phyloP scores from a whole-genome alignment of 345 rosid species.

The Passiflora organensis region DNA sequence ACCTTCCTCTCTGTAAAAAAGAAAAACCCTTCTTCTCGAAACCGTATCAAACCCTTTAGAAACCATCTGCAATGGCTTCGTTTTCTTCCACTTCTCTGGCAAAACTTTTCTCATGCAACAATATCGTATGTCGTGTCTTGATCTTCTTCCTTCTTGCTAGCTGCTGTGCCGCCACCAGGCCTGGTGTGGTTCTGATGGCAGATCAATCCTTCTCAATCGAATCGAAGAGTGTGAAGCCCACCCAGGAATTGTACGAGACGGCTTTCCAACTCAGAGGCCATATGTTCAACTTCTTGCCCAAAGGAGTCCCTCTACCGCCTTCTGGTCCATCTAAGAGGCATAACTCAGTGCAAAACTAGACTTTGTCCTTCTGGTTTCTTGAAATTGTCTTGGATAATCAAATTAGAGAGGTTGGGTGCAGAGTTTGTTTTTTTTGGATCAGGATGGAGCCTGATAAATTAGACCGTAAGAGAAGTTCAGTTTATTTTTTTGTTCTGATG shows the following conservation, averaged over 20 bases:
- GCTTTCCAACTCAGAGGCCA: conserved; percentile 35
- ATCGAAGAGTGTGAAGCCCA: too few relatives aligned
- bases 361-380: neutral
- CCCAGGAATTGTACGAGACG: conserved; percentile 26
- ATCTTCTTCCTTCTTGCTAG: conserved; percentile 27
- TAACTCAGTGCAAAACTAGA: conserved; percentile 42
- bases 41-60: neutral
- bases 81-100: conserved; percentile 16
- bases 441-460: neutral
- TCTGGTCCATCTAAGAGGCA: conserved; percentile 83
- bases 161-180: conserved; percentile 33
- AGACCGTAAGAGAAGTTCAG: neutral
- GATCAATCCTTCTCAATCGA: conserved; percentile 4
- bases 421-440: neutral
- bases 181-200: conserved; percentile 16
- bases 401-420: neutral
- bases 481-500: neutral
- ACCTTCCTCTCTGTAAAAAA: neutral
- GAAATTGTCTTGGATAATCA: neutral
- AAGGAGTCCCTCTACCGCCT: conserved; percentile 65
- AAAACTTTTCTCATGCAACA: conserved; percentile 9
- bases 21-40: conserved; percentile 30
- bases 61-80: conserved; percentile 15
- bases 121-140: conserved; percentile 14
- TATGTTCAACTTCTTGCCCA: conserved; percentile 70